phyloP scores from a whole-genome alignment of 2,329 filamentous ascomycete species.

The Decorospora gaudefroyi region DNA sequence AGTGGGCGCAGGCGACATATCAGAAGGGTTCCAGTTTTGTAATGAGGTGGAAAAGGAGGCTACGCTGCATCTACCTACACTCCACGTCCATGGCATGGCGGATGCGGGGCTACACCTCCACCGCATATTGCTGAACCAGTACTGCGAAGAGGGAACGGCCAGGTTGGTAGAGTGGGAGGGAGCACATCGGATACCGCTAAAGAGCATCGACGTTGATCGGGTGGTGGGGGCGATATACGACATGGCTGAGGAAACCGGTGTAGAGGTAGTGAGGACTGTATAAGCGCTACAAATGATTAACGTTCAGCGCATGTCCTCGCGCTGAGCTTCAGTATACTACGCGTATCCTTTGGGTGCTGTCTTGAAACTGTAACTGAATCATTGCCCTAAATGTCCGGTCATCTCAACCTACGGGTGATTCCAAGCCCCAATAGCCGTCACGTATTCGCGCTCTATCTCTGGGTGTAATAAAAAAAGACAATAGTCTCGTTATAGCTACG shows the following conservation, averaged over 20 bases:
- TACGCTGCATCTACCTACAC: constrained; percentile 62
- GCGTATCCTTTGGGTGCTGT: too few relatives aligned
- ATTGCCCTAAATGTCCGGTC: too few relatives aligned
- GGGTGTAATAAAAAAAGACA: too few relatives aligned
- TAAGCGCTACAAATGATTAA: too few relatives aligned
- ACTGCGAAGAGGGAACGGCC: constrained; percentile 61
- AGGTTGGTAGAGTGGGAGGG: constrained; percentile 74
- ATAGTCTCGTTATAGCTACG: too few relatives aligned
- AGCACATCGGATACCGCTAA: constrained; percentile 71
- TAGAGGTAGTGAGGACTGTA: constrained; percentile 42
- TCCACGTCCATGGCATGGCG: constrained; percentile 69
- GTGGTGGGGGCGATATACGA: constrained; percentile 60
- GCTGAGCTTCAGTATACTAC: too few relatives aligned
- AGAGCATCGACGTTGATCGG: constrained; percentile 64
- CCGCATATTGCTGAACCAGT: constrained; percentile 60
- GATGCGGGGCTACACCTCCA: constrained; percentile 66
- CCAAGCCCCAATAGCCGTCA: too few relatives aligned
- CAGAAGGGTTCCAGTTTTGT: constrained; percentile 49
- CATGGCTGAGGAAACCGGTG: constrained; percentile 57
- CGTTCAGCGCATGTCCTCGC: too few relatives aligned
- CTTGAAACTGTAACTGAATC: too few relatives aligned
- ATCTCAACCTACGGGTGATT: too few relatives aligned
- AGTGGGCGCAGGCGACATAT: constrained; percentile 50
- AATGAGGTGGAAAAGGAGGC: constrained; percentile 49
- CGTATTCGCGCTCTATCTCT: too few relatives aligned